phyloP scores from a whole-genome alignment of 768 basidiomycete species.

The Coprinopsis cinerea region DNA sequence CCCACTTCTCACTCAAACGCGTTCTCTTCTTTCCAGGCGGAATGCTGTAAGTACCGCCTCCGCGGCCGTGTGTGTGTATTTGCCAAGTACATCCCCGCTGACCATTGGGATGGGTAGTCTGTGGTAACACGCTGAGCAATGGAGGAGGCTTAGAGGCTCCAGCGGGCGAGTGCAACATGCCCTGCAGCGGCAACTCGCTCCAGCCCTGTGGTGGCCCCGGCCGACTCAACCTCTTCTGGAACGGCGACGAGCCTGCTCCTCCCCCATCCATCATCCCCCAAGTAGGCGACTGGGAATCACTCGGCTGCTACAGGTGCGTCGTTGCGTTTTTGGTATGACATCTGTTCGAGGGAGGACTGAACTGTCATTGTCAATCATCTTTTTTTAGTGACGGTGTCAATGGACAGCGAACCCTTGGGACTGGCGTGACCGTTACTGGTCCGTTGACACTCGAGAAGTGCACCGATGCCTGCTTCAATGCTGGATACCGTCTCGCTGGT shows the following conservation, averaged over 20 bases:
- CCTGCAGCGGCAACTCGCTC: constrained; percentile 51
- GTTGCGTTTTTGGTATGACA: constrained; percentile 1
- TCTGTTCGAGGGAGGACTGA: no score
- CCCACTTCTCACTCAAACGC: neutral
- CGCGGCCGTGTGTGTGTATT: neutral
- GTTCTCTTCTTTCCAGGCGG: constrained; percentile 16
- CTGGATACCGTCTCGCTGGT: constrained; percentile 36
- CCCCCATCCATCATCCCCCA: constrained; percentile 46
- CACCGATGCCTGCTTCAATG: constrained; percentile 54
- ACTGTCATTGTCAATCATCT: neutral
- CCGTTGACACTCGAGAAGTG: constrained; percentile 51
- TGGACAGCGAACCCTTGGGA: constrained; percentile 35
- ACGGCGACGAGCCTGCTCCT: constrained; percentile 49
- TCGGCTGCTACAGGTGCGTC: constrained; percentile 70
- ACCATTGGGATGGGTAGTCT: constrained; percentile 38
- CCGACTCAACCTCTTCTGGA: constrained; percentile 61
- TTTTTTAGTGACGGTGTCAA: constrained; percentile 36
- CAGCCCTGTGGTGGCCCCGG: constrained; percentile 59
- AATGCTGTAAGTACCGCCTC: constrained; percentile 24
- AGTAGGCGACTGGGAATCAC: constrained; percentile 59
- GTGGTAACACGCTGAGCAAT: constrained; percentile 49
- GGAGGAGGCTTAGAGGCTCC: constrained; percentile 41
- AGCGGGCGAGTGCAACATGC: constrained; percentile 50
- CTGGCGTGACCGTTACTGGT: constrained; percentile 30
- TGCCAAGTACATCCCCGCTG: constrained; percentile 1